Percentiles rank a stretch among this genome's conserved stretches.
Evolutionary conservation across 208 protist species (phyloP).

Genomic region (Phytomonas francai): DNA sequence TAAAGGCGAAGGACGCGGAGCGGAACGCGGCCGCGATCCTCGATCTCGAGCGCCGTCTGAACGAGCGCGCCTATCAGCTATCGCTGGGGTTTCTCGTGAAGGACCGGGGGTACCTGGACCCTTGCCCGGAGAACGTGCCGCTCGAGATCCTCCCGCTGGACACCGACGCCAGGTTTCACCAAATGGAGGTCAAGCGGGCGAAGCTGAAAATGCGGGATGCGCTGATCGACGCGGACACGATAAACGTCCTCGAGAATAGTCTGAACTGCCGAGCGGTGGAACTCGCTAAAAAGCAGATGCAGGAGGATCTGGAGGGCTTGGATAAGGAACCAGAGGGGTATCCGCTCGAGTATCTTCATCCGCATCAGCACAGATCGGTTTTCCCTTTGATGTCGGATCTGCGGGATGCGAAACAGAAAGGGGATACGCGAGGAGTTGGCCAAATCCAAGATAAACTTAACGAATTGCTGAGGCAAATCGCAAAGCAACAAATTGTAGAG

Average conservation of each 20-base stretch:
- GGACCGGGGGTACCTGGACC: conserved; percentile 59
- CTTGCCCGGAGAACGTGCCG: conserved; percentile 52
- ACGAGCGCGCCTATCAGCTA: conserved; percentile 60
- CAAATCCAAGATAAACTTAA: not conserved
- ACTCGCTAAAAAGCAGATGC: conserved; percentile 49
- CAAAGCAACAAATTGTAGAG: conserved; percentile 15
- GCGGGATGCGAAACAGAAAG: conserved; percentile 57
- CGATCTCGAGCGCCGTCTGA: conserved; percentile 37
- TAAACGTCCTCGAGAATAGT: conserved; percentile 45
- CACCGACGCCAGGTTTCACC: conserved; percentile 38
- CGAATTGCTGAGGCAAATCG: not conserved
- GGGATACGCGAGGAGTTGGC: not conserved
- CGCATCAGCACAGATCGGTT: conserved; percentile 39
- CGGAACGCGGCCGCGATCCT: conserved; percentile 44
- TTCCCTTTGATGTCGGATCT: conserved; percentile 49
- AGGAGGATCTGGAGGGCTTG: conserved; percentile 43
- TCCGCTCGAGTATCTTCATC: conserved; percentile 48
- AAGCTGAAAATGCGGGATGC: conserved; percentile 59
- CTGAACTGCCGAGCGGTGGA: conserved; percentile 70
- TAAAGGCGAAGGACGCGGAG: conserved; percentile 33
- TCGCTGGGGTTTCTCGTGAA: conserved; percentile 39
- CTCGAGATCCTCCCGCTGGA: conserved; percentile 39
- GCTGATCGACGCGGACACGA: conserved; percentile 19
- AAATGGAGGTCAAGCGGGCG: conserved; percentile 60
- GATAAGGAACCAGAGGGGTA: conserved; percentile 63